Conservation (phyloP, 2,329 filamentous ascomycete genomes). For the Didymella keratinophila region DNA sequence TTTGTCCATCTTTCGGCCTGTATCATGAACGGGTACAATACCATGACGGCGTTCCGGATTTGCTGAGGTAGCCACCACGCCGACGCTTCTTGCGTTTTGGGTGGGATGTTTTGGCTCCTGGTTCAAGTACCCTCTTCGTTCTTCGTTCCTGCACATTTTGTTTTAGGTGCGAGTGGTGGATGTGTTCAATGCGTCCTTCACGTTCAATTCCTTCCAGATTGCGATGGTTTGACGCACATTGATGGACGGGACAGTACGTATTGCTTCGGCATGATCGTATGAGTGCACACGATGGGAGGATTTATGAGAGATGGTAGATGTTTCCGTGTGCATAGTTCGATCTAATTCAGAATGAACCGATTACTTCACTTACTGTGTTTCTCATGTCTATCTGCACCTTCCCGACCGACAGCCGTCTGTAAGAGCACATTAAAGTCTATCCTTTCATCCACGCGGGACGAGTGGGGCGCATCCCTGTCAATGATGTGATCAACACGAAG, state of each 20-base stretch:
- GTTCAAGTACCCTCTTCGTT: conserved; percentile 20
- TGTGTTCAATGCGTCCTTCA: conserved; percentile 11
- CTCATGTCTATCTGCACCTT: not conserved
- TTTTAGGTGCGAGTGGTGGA: conserved; percentile 20
- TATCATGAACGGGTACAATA: conserved; percentile 26
- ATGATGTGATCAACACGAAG: conserved; percentile 25
- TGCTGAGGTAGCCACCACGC: conserved; percentile 27
- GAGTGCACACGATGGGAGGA: conserved; percentile 28
- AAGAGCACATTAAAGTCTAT: not conserved
- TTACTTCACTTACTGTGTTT: conserved; percentile 23
- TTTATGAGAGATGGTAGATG: conserved; percentile 32
- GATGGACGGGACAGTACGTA: conserved; percentile 20
- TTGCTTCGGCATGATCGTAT: conserved; percentile 41
- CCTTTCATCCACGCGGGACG: not conserved
- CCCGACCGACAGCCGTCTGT: not conserved
- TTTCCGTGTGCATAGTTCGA: conserved; percentile 43
- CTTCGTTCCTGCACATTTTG: conserved; percentile 25
- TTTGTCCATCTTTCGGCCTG: conserved; percentile 28
- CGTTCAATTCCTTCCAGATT: conserved; percentile 19
- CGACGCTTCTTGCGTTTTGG: conserved; percentile 33
- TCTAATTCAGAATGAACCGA: conserved; percentile 39
- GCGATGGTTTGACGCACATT: conserved; percentile 9
- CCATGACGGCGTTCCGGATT: conserved; percentile 41
- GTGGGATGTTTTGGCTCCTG: conserved; percentile 28
- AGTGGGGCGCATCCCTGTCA: conserved; percentile 18